Evolutionary conservation across 2,329 filamentous ascomycete species (phyloP), one percentile per base, ranked within the genome.

Genomic region (Colletotrichum theobromicola): DNA sequence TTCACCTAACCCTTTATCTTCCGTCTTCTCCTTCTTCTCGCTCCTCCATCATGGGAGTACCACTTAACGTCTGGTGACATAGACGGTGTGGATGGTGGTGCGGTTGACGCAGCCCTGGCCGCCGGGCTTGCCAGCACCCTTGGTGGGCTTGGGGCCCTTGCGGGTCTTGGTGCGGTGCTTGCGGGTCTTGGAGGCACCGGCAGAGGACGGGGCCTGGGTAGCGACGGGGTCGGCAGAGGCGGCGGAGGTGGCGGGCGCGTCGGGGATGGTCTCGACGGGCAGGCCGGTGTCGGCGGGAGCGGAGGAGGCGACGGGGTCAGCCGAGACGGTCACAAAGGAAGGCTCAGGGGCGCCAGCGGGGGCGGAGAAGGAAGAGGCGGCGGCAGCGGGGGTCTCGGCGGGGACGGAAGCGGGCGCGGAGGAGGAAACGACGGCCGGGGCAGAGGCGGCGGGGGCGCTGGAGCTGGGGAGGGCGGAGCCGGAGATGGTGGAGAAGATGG

Each of bases 401-500:
- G 67, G 32, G 58, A 34, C 21, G 7, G 70, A 35, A 7, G 35
- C 18, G 21, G 50, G 50, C 16, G 60, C 8, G 28, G 71, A 13
- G 15, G 34, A 30, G 26, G 60, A 13, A 7, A 50, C 28, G 24
- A 37, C 21, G 15, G 60, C 58, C 12, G 58, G 55, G 37, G 6
- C 18, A 21, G 57, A 21, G 28, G 28, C 35, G 9, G 50, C 61
- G 16, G 70, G 66, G n/a, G 57, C 60, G 66, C 53, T 71, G 37
- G 72, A 37, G 66, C 66, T 68, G 26, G 66, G 66, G n/a, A 37
- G 42, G 26, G 32, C 66, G 32, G 55, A 7, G 28, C 72, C 72
- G 67, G 72, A 74, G 30, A 74, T 32, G 30, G 67, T 71, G 55
- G 34, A 35, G 55, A 67, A 74, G 55, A 72, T 55, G 28, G 72